phyloP scores from a whole-genome alignment of 23 red algal species.

The Gracilaria gracilis region DNA sequence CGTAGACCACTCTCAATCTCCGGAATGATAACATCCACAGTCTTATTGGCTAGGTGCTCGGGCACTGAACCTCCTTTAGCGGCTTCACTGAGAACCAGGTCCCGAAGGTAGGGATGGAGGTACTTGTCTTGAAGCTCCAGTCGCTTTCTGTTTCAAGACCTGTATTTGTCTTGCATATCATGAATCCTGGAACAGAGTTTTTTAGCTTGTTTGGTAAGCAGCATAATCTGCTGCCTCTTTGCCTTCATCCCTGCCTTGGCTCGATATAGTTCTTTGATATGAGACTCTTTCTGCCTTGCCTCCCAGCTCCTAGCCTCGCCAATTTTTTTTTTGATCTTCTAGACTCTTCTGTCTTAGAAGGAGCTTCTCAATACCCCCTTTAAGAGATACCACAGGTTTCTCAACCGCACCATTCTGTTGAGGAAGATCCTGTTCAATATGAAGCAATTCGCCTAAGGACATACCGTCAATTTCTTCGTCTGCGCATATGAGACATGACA shows the following conservation, averaged over 20 bases:
- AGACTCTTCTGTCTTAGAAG: constrained; percentile 41
- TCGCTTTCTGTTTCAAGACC: constrained; percentile 35
- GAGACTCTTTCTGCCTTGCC: constrained; percentile 32
- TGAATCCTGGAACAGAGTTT: constrained; percentile 41
- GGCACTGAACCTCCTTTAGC: constrained; percentile 31
- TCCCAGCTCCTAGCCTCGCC: constrained; percentile 53
- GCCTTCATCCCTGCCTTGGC: constrained; percentile 72
- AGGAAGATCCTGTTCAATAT: constrained; percentile 56
- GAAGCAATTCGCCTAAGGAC: constrained; percentile 52
- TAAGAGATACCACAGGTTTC: constrained; percentile 62
- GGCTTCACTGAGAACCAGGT: constrained; percentile 39
- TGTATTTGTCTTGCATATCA: constrained; percentile 45
- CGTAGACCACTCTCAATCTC: constrained; percentile 16
- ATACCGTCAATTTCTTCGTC: constrained; percentile 65
- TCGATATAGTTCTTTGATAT: constrained; percentile 56
- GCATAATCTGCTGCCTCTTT: constrained; percentile 41
- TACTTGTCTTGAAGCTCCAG: constrained; percentile 39
- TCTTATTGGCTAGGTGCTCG: constrained; percentile 51
- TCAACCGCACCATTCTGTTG: constrained; percentile 67
- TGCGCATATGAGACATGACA: not conserved
- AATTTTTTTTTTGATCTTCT: constrained; percentile 48
- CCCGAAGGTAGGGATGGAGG: constrained; percentile 41
- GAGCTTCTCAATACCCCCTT: constrained; percentile 52
- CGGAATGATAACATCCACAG: constrained; percentile 45
- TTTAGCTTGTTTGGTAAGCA: constrained; percentile 48